Conservation (phyloP, 2,329 filamentous ascomycete species). For the Sclerotinia borealis region DNA sequence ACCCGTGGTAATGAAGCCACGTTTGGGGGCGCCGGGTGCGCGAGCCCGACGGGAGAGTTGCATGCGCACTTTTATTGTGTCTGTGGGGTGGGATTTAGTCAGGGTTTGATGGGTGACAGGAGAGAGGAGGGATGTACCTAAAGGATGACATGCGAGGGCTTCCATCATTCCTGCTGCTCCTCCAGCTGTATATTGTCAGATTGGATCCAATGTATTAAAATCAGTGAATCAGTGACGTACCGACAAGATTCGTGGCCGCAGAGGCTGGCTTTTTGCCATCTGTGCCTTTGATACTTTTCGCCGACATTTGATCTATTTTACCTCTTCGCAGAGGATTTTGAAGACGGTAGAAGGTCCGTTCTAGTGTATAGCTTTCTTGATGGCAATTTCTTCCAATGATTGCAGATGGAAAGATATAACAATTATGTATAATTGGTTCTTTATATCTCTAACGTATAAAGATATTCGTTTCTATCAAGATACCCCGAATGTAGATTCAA, state of each 20-base stretch:
- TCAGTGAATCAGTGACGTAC: slow-evolving; percentile 40
- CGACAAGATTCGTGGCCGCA: slow-evolving; percentile 84
- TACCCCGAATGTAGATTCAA: not conserved
- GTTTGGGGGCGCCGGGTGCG: slow-evolving; percentile 71
- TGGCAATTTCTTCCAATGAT: not conserved
- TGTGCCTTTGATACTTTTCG: slow-evolving; percentile 49
- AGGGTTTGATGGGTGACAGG: not conserved
- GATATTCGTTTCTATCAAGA: not conserved
- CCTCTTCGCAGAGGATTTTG: not conserved
- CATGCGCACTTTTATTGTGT: slow-evolving; percentile 99
- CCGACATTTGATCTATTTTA: slow-evolving; percentile 43
- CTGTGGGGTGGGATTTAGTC: slow-evolving; percentile 36
- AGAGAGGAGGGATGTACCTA: slow-evolving; percentile 51
- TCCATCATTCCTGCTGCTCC: slow-evolving; percentile 99
- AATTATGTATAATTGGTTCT: not conserved
- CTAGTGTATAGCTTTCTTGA: not conserved
- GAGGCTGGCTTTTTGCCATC: slow-evolving; percentile 71
- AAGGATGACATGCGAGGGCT: slow-evolving; percentile 88
- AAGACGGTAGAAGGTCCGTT: not conserved
- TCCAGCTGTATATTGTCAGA: slow-evolving; percentile 56
- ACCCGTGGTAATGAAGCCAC: slow-evolving; percentile 84
- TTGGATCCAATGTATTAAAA: slow-evolving; percentile 9
- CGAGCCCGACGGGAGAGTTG: slow-evolving; percentile 85
- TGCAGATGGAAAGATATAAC: not conserved
- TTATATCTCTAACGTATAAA: not conserved